Conservation (phyloP, 1,284 basidiomycete species). For the Trametes sp. region DNA sequence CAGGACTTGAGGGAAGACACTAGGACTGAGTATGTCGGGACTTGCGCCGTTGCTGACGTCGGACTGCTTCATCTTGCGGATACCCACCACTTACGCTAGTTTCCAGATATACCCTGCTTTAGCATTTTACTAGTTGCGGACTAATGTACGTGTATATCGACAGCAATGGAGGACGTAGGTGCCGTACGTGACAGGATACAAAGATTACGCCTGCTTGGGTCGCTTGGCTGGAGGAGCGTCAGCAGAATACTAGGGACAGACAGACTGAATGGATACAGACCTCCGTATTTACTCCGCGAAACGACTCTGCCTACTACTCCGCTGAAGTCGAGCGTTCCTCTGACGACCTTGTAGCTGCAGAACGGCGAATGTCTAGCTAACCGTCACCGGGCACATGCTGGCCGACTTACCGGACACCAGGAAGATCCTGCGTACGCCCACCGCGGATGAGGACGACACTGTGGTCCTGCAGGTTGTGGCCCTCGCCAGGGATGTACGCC, state of each 20-base stretch:
- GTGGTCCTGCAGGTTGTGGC: conserved; percentile 98
- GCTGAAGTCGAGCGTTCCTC: conserved; percentile 92
- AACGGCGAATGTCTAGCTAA: conserved; percentile 6
- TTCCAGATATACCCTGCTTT: conserved; percentile 5
- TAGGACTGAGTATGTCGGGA: background rate
- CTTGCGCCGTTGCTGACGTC: conserved; percentile 2
- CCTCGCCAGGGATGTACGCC: conserved; percentile 97
- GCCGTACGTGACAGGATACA: background rate
- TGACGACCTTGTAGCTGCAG: conserved; percentile 92
- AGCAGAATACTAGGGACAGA: background rate
- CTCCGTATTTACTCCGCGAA: conserved; percentile 93
- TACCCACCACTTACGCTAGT: conserved; percentile 8
- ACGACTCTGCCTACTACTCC: conserved; percentile 88
- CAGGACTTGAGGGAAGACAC: conserved; percentile 28
- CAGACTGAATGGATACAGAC: conserved; percentile 57
- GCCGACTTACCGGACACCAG: conserved; percentile 87
- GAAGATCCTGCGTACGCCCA: conserved; percentile 96
- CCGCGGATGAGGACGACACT: conserved; percentile 94
- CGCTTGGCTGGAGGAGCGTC: conserved; percentile 18
- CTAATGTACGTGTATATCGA: conserved; percentile 27
- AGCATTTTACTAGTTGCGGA: conserved; percentile 14
- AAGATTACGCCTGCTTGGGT: conserved; percentile 24
- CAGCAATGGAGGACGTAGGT: conserved; percentile 15
- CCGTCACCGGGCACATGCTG: background rate
- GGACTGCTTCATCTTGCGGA: conserved; percentile 2